These are phyloP conservation scores for Clonostachys chloroleuca DNA, from an alignment of 2,329 filamentous ascomycete genomes.

Conservation along the genomic window DNA sequence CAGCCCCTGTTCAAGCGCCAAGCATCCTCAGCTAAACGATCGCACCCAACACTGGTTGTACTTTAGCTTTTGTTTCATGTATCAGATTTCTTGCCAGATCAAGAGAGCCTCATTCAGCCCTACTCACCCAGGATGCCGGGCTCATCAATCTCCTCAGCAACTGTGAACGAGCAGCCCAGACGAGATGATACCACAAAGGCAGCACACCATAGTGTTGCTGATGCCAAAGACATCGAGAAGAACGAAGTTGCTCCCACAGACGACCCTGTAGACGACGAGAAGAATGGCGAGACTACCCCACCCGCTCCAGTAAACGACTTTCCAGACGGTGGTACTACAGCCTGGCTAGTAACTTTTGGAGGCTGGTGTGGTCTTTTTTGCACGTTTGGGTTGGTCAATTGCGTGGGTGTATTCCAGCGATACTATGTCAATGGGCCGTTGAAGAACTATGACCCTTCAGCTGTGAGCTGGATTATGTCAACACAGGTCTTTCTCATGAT, in stretches of 20 bases:
- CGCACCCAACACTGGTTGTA: too few species aligned
- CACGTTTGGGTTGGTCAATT: constrained; percentile 39
- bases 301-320: constrained; percentile 42
- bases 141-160: constrained; percentile 1
- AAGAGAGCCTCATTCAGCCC: too few species aligned
- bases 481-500: constrained; percentile 43
- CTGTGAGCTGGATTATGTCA: constrained; percentile 57
- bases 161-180: not conserved
- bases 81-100: too few species aligned
- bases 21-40: too few species aligned
- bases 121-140: not conserved
- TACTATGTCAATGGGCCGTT: constrained; percentile 51
- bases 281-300: constrained; percentile 13
- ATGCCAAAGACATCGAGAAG: constrained; percentile 18
- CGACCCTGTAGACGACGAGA: constrained; percentile 1
- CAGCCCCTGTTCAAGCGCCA: too few species aligned
- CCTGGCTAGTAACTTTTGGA: constrained; percentile 33
- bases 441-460: constrained; percentile 38
- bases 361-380: constrained; percentile 24
- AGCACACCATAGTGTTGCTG: constrained; percentile 19
- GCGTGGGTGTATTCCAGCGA: constrained; percentile 50
- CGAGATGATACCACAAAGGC: constrained; percentile 1
- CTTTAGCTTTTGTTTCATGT: too few species aligned
- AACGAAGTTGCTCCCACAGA: constrained; percentile 6
- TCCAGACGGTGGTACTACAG: constrained; percentile 52